Conservation (phyloP, 495 filamentous ascomycete species). For the Hypoxylon intermedium region DNA sequence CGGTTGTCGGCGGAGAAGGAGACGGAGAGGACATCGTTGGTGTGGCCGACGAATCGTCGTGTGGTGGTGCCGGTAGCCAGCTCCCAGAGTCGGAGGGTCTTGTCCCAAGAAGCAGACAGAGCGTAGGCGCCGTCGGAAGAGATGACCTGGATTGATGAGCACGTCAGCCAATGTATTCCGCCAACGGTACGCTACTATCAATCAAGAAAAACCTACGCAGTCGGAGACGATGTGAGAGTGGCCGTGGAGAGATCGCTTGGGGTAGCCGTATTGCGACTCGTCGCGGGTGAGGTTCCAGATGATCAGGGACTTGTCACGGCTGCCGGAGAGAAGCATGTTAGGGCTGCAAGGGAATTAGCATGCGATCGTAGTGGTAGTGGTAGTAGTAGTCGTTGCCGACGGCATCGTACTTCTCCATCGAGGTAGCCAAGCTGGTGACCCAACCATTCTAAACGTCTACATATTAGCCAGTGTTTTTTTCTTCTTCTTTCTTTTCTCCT, state of each 20-base stretch:
- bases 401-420: slow-evolving; percentile 94
- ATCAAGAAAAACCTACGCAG: slow-evolving; percentile 76
- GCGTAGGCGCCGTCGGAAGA: slow-evolving; percentile 99
- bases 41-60: slow-evolving; percentile 98
- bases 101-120: slow-evolving; percentile 98
- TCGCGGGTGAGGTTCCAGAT: slow-evolving; percentile 99
- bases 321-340: slow-evolving; percentile 99
- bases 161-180: slow-evolving; percentile 50
- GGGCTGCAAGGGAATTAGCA: slow-evolving; percentile 66
- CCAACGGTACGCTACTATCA: slow-evolving; percentile 25
- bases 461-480: slow-evolving; percentile 32
- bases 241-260: slow-evolving; percentile 96
- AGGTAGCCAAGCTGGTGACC: slow-evolving; percentile 91
- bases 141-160: slow-evolving; percentile 76
- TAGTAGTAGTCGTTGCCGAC: not conserved
- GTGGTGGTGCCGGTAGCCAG: slow-evolving; percentile 95
- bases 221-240: slow-evolving; percentile 99
- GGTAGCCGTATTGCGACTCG: slow-evolving; percentile 95
- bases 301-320: slow-evolving; percentile 98
- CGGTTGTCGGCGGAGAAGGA: slow-evolving; percentile 99
- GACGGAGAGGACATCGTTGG: slow-evolving; percentile 98
- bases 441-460: slow-evolving; percentile 61
- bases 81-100: slow-evolving; percentile 99
- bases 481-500: slow-evolving; percentile 21
- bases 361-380: slow-evolving; percentile 25